Percentiles rank a stretch among this genome's conserved stretches.
phyloP scores from a whole-genome alignment of 495 filamentous ascomycete genomes.

The Cenococcum geophilum region DNA sequence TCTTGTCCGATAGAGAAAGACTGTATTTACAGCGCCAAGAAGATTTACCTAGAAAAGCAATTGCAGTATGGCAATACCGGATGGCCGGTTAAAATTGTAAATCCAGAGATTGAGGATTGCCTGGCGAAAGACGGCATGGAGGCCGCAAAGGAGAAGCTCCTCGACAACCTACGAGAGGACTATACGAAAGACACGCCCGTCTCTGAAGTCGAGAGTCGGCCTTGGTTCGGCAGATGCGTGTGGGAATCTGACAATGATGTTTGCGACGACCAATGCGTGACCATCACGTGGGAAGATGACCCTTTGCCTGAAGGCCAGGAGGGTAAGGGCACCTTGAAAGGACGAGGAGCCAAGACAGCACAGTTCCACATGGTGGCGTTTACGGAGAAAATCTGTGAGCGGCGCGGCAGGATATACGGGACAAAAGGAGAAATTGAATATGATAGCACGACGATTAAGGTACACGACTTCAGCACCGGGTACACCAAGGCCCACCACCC shows the following conservation, averaged over 20 bases:
- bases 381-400: constrained; percentile 77
- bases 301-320: constrained; percentile 31
- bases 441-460: constrained; percentile 58
- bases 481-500: constrained; percentile 49
- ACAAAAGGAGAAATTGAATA: constrained; percentile 79
- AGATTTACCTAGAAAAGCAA: constrained; percentile 62
- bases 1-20: constrained; percentile 63
- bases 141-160: constrained; percentile 43
- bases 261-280: constrained; percentile 85
- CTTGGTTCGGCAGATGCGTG: constrained; percentile 92
- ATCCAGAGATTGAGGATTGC: constrained; percentile 82
- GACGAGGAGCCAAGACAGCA: constrained; percentile 71
- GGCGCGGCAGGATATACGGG: constrained; percentile 78
- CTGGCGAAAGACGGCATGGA: constrained; percentile 36
- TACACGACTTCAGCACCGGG: constrained; percentile 58
- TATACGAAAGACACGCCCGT: constrained; percentile 51
- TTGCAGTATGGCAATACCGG: constrained; percentile 54
- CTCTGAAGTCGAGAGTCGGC: constrained; percentile 51
- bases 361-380: constrained; percentile 90
- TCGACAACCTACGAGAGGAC: constrained; percentile 56
- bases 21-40: constrained; percentile 78
- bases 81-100: constrained; percentile 85
- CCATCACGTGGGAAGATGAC: constrained; percentile 74
- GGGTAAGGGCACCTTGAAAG: constrained; percentile 25
- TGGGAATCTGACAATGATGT: constrained; percentile 89